These are phyloP conservation scores for Salix koriyanagi DNA, from an alignment of 345 rosid species.

Conservation along the genomic window DNA sequence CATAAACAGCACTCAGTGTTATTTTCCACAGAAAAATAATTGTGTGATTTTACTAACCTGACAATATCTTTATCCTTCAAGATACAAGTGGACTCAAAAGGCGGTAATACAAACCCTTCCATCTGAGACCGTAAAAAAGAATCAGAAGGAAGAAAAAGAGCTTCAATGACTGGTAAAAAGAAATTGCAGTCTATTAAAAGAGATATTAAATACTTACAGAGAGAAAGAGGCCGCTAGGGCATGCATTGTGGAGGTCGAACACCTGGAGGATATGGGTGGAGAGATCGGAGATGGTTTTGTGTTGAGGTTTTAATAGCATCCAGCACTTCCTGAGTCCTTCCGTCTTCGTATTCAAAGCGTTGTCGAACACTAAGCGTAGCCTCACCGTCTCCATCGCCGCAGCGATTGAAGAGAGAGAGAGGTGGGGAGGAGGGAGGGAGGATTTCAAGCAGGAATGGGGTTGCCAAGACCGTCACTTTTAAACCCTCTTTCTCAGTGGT, in stretches of 20 bases:
- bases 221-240: constrained; percentile 72
- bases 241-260: constrained; percentile 56
- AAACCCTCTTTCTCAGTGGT: constrained; percentile 1
- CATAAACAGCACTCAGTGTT: not conserved
- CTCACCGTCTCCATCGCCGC: constrained; percentile 44
- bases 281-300: constrained; percentile 60
- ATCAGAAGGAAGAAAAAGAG: not conserved
- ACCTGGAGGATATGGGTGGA: constrained; percentile 46
- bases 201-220: constrained; percentile 33
- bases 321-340: constrained; percentile 66
- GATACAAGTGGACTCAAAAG: constrained; percentile 68
- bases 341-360: constrained; percentile 49
- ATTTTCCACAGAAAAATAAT: not conserved
- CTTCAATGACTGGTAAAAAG: not conserved
- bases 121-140: constrained; percentile 47
- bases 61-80: constrained; percentile 76
- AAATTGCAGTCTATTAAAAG: not conserved
- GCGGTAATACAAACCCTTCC: constrained; percentile 87
- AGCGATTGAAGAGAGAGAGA: constrained; percentile 8
- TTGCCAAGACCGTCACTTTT: not conserved
- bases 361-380: constrained; percentile 59
- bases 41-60: constrained; percentile 39
- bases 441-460: not conserved
- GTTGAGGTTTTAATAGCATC: constrained; percentile 73
- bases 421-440: not conserved